Evolutionary conservation across 164 flowering plant species (phyloP).

Genomic region (Cinnamomum micranthum): DNA sequence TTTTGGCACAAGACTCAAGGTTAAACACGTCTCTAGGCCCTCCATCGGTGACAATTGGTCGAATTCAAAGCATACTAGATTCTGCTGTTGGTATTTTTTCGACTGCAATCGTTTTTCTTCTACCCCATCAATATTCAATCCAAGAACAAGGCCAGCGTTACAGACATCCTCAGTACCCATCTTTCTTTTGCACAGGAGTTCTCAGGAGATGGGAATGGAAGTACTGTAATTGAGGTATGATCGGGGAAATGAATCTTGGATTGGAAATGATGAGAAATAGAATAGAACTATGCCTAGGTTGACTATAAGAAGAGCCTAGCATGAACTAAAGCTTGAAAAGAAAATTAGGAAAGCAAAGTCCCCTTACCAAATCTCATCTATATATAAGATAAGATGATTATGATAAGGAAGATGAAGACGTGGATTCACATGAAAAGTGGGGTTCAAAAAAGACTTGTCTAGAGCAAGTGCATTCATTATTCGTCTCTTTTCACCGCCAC

Average conservation of each 20-base stretch:
- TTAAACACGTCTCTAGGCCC: slow-evolving; percentile 46
- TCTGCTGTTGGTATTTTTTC: slow-evolving; percentile 12
- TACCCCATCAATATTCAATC: slow-evolving; percentile 28
- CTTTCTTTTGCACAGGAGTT: not conserved
- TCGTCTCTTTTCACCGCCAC: slow-evolving; percentile 6
- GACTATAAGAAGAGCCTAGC: slow-evolving; percentile 32
- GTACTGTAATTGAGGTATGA: slow-evolving; percentile 34
- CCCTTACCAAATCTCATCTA: not conserved
- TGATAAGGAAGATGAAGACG: not conserved
- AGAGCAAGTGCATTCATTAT: slow-evolving; percentile 13
- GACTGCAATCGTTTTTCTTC: not conserved
- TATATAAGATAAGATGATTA: not conserved
- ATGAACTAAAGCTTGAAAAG: not conserved
- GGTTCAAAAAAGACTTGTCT: slow-evolving; percentile 16
- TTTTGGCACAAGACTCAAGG: slow-evolving; percentile 34
- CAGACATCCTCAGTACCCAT: slow-evolving; percentile 54
- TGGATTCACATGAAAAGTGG: slow-evolving; percentile 25
- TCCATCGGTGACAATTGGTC: not conserved
- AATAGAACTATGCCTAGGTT: slow-evolving; percentile 38
- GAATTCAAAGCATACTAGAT: slow-evolving; percentile 9
- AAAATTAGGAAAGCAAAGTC: not conserved
- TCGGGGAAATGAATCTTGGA: slow-evolving; percentile 31
- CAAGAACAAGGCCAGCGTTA: slow-evolving; percentile 50
- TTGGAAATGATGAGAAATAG: slow-evolving; percentile 20
- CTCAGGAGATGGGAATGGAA: slow-evolving; percentile 33